These are phyloP conservation scores for Closterium sp. DNA, from an alignment of 139 green algal genomes.

Conservation along the genomic window DNA sequence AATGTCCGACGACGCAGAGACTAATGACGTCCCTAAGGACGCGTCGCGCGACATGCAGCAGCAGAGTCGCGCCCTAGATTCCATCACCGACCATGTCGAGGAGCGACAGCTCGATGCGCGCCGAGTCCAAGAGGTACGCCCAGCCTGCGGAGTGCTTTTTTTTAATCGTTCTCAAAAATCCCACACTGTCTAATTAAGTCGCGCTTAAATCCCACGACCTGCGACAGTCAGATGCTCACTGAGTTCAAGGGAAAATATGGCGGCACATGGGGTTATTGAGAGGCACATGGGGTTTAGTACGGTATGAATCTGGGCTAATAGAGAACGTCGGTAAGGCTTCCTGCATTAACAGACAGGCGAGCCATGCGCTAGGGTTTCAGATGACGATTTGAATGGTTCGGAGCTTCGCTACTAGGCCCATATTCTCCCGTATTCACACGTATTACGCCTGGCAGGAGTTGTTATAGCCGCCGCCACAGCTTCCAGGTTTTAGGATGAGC, in stretches of 20 bases:
- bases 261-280: not conserved
- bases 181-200: not conserved
- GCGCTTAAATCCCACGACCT: not conserved
- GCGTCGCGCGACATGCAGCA: conserved; percentile 49
- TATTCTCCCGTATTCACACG: too few species aligned
- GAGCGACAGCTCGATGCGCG: conserved; percentile 43
- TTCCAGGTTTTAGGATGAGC: too few species aligned
- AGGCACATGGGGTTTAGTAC: not conserved
- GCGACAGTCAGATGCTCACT: not conserved
- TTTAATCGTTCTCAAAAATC: too few species aligned
- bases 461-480: not conserved
- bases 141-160: not conserved
- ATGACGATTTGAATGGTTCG: not conserved
- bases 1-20: not conserved
- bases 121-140: conserved; percentile 43
- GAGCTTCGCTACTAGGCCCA: not conserved
- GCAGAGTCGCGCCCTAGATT: conserved; percentile 54
- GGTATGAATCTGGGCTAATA: not conserved
- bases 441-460: not conserved
- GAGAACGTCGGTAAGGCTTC: not conserved
- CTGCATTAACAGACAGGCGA: not conserved
- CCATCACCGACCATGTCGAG: conserved; percentile 56
- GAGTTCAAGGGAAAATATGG: not conserved
- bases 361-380: not conserved
- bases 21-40: conserved; percentile 26